Percentiles rank a stretch among this genome's conserved stretches.
These are phyloP conservation scores for Asterochloris erici DNA, from an alignment of 139 green algal genomes.

Conservation along the genomic window DNA sequence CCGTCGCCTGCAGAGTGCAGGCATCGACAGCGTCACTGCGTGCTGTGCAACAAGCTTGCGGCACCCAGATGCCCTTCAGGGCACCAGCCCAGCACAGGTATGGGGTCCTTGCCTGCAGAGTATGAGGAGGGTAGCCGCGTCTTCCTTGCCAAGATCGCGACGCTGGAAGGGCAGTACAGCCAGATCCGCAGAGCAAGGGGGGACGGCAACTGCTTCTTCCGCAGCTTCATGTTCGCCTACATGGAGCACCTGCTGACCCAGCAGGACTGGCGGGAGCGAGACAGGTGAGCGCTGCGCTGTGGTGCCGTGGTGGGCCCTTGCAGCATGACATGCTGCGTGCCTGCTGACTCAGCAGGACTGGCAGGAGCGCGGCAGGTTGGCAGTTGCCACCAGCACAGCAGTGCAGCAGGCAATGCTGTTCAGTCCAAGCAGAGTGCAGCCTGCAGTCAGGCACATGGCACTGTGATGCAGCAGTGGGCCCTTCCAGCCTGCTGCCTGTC, in stretches of 20 bases:
- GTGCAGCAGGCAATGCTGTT: no score
- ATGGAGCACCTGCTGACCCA: slow-evolving; percentile 64
- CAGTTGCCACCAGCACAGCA: no score
- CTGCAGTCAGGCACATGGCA: no score
- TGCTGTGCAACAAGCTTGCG: not conserved
- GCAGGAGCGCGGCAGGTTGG: slow-evolving; percentile 51
- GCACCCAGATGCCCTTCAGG: not conserved
- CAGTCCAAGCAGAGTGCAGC: no score
- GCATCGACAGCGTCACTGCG: not conserved
- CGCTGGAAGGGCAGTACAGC: slow-evolving; percentile 48
- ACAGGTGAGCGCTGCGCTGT: slow-evolving; percentile 28
- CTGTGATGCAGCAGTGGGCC: no score
- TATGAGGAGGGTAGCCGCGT: slow-evolving; percentile 64
- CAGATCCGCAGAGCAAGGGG: slow-evolving; percentile 54
- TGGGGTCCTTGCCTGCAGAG: slow-evolving; percentile 37
- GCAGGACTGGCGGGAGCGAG: slow-evolving; percentile 46
- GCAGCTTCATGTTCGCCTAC: slow-evolving; percentile 72
- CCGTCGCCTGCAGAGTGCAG: not conserved
- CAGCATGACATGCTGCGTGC: not conserved
- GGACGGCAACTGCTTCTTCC: slow-evolving; percentile 82
- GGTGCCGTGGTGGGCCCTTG: not conserved
- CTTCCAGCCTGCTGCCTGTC: no score
- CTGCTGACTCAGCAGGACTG: slow-evolving; percentile 46
- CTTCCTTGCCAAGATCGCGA: slow-evolving; percentile 70
- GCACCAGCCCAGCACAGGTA: slow-evolving; percentile 11